Evolutionary conservation across 2,329 filamentous ascomycete genomes (phyloP), one percentile per base, ranked within the genome.

Genomic region (Pestalotiopsis sp.): DNA sequence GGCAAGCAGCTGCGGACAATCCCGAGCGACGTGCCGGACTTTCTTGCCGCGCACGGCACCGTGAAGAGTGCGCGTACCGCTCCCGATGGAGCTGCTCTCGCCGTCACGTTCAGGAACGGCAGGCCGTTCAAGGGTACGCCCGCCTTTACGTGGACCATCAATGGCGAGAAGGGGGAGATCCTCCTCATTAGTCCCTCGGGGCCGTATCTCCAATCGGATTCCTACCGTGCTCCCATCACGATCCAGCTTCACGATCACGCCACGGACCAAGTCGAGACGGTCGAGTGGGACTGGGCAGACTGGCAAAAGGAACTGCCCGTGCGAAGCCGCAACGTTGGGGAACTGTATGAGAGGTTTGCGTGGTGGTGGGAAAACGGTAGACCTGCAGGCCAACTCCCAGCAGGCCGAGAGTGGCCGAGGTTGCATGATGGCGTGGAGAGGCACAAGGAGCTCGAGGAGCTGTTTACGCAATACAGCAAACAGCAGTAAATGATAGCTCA

Each of bases 291-390:
- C 7, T 88, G 83, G 80, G 76, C 80, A 14, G 81, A 82, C 3
- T 85, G 83, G 77, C 84, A 85, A 73, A 78, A 82, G 12, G 80
- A 83, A 12, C 69, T 88, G 20, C 82, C 85, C 0, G 45, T 82
- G 1, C 72, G 78, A 3, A 82, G 81, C 1, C 81, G 85, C 66
- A 86, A 84, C 71, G 84, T 91, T 36, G 89, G 83, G 0, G 82
- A 81, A 23, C 72, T 89, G 0, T 91, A 90, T 77, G 89, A 91
- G 72, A 81, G 80, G 1, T 89, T 84, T 78, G 85, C 85, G 56
- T 58, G 66, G 45, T 76, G 74, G 72, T 73, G 72, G 72, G 71
- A 73, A 67, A 69, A 62, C 3, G 71, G 71, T 3, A 3, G 68
- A 41, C 31, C 66, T 70, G 1, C 66, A 49, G 71, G 70, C 1